Conservation (phyloP, 305 asterid species). For the Striga hermonthica region DNA sequence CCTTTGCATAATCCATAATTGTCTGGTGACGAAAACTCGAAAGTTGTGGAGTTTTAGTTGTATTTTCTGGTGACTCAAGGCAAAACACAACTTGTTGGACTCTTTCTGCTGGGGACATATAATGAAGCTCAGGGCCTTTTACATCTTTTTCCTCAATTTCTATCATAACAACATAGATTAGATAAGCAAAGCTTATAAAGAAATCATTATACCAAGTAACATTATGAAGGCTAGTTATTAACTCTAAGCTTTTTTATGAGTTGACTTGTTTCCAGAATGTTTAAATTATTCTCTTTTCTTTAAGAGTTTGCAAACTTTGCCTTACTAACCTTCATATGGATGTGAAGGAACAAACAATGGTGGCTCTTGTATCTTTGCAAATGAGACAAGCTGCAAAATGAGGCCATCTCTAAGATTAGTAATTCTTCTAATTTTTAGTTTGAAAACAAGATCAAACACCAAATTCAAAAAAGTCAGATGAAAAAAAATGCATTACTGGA, state of each 20-base stretch:
- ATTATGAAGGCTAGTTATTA: no score
- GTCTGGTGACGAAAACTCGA: slow-evolving; percentile 56
- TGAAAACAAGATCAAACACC: not conserved
- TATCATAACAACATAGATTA: slow-evolving; percentile 22
- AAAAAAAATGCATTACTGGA: no score
- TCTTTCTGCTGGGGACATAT: slow-evolving; percentile 44
- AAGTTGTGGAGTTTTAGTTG: slow-evolving; percentile 21
- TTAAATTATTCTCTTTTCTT: no score
- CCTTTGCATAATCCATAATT: slow-evolving; percentile 60
- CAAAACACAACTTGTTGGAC: slow-evolving; percentile 54
- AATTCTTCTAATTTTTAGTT: not conserved
- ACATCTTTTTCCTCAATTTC: slow-evolving; percentile 50
- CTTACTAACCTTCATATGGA: slow-evolving; percentile 51
- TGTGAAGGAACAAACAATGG: slow-evolving; percentile 79
- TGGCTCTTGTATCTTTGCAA: slow-evolving; percentile 62
- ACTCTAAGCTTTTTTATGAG: no score
- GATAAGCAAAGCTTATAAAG: not conserved
- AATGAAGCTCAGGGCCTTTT: slow-evolving; percentile 37
- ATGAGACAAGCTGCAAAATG: slow-evolving; percentile 72
- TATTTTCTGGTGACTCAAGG: slow-evolving; percentile 29
- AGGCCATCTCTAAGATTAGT: not conserved
- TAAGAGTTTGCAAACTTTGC: no score
- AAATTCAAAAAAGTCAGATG: not conserved
- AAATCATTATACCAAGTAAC: not conserved
- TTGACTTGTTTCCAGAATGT: no score